Percentiles rank a stretch among this genome's conserved stretches.
These are phyloP conservation scores for Phytophthora constricta DNA, from an alignment of 352 stramenopile species.

Conservation along the genomic window DNA sequence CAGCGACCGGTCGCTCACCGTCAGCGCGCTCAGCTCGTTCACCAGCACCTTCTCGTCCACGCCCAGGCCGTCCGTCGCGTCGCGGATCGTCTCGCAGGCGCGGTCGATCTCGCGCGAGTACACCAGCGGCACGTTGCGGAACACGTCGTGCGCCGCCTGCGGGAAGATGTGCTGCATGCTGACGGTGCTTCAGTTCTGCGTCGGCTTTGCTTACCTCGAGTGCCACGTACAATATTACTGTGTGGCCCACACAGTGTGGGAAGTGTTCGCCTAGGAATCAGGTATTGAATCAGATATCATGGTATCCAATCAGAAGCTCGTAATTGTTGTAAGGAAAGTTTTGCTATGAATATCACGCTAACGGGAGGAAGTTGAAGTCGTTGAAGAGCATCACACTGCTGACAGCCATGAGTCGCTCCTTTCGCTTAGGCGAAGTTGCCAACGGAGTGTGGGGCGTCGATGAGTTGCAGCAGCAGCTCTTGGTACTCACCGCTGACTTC, in stretches of 20 bases:
- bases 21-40: conserved; percentile 50
- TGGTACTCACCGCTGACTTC: conserved; percentile 68
- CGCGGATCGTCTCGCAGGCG: conserved; percentile 58
- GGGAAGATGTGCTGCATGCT: conserved; percentile 52
- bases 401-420: no score
- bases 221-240: not conserved
- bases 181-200: not conserved
- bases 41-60: conserved; percentile 75
- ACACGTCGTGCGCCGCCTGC: conserved; percentile 48
- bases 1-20: conserved; percentile 59
- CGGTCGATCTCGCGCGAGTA: conserved; percentile 60
- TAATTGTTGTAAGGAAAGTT: no score
- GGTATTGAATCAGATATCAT: no score
- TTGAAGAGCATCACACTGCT: no score
- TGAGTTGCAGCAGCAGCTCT: conserved; percentile 68
- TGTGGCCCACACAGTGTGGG: no score
- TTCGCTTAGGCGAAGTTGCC: no score
- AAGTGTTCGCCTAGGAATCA: not conserved
- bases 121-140: conserved; percentile 35
- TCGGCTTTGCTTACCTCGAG: not conserved
- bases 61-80: conserved; percentile 72
- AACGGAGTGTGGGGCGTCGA: no score
- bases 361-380: no score
- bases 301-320: no score
- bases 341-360: no score